Percentiles rank a stretch among this genome's conserved stretches.
Conservation (phyloP, 148 eudicot genomes). For the Silene conica region DNA sequence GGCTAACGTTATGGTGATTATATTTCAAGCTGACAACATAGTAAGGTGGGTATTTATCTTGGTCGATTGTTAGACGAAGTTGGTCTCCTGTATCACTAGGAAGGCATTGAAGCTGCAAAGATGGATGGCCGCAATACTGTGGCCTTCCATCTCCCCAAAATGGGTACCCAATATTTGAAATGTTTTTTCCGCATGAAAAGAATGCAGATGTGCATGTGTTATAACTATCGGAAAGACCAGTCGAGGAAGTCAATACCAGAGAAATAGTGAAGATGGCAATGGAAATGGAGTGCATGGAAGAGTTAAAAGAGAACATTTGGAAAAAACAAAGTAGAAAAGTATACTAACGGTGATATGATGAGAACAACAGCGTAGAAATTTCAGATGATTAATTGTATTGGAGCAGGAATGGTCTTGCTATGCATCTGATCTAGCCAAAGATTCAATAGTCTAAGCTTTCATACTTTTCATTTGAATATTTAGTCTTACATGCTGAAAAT, state of each 20-base stretch:
- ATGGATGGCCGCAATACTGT: constrained; percentile 16
- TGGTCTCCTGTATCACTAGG: neutral
- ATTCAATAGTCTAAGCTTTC: no score
- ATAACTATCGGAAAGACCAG: neutral
- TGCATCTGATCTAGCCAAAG: no score
- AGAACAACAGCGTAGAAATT: no score
- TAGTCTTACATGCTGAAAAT: no score
- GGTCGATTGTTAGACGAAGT: neutral
- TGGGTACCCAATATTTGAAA: constrained; percentile 21
- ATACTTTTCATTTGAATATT: no score
- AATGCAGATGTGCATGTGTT: neutral
- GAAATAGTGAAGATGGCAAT: neutral
- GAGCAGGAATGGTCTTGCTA: no score
- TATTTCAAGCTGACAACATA: neutral
- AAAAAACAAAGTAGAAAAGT: neutral
- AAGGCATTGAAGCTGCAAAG: constrained; percentile 21
- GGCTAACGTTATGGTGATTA: neutral
- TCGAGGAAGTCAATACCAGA: neutral
- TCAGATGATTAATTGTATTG: no score
- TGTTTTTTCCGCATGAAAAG: constrained; percentile 13
- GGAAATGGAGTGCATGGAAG: neutral
- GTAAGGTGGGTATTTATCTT: neutral
- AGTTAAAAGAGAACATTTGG: neutral
- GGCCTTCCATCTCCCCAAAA: constrained; percentile 25
- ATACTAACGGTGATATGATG: no score